phyloP scores from a whole-genome alignment of 352 stramenopile genomes.

The Pythium phragmiticola region DNA sequence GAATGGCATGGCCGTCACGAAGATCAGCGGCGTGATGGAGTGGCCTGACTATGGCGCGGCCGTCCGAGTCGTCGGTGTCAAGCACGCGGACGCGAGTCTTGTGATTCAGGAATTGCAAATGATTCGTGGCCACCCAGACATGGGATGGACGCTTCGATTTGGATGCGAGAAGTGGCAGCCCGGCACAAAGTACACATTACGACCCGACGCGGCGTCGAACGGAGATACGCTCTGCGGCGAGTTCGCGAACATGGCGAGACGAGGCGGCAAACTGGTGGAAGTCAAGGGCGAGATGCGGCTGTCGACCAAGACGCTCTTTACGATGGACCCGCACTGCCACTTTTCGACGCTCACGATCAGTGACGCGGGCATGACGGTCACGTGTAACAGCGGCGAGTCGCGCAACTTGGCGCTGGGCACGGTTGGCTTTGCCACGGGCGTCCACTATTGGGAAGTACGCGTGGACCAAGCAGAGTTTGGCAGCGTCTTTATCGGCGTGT shows the following conservation, averaged over 20 bases:
- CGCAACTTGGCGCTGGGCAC: conserved; percentile 82
- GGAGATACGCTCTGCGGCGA: conserved; percentile 42
- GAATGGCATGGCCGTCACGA: conserved; percentile 19
- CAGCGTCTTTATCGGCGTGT: conserved; percentile 97
- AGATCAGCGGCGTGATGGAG: conserved; percentile 68
- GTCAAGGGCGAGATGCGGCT: conserved; percentile 64
- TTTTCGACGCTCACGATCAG: conserved; percentile 80
- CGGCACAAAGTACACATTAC: conserved; percentile 79
- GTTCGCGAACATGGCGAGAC: conserved; percentile 52
- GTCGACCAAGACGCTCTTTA: conserved; percentile 80
- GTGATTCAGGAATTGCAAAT: conserved; percentile 82
- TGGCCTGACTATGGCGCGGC: conserved; percentile 83
- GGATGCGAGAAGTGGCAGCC: conserved; percentile 86
- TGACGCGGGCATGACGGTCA: conserved; percentile 76
- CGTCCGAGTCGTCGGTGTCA: conserved; percentile 60
- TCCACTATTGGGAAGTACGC: conserved; percentile 98
- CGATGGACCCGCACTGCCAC: conserved; percentile 76
- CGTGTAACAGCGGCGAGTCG: conserved; percentile 82
- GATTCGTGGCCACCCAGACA: conserved; percentile 76
- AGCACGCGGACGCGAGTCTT: conserved; percentile 53
- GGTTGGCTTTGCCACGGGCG: conserved; percentile 85
- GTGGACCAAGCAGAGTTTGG: conserved; percentile 97
- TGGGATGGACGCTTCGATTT: conserved; percentile 88
- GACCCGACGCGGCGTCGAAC: conserved; percentile 12
- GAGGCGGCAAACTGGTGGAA: conserved; percentile 61